A percentile compares a stretch with the other conserved stretches of the same genome.
These are phyloP conservation scores for Talaromyces sp. DNA, from an alignment of 2,329 filamentous ascomycete genomes.

Conservation along the genomic window DNA sequence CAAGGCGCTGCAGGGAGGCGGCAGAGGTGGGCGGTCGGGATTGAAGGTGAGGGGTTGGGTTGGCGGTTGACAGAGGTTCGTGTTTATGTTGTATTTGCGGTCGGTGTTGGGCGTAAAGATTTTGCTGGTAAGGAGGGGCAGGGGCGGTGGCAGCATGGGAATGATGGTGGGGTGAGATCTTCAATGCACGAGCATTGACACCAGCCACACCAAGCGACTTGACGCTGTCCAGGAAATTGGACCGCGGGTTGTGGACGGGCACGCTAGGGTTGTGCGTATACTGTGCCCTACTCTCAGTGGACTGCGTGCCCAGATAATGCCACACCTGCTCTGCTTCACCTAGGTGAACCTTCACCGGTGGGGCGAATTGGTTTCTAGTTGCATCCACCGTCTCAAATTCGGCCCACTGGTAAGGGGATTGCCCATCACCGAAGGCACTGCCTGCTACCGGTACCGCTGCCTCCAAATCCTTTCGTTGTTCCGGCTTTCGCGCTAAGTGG, in stretches of 20 bases:
- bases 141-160: conserved; percentile 29
- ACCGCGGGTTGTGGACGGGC: conserved; percentile 49
- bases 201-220: conserved; percentile 41
- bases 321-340: conserved; percentile 75
- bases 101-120: conserved; percentile 26
- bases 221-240: conserved; percentile 54
- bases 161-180: conserved; percentile 30
- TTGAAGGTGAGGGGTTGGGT: conserved; percentile 21
- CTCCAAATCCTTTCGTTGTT: conserved; percentile 56
- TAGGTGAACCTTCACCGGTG: conserved; percentile 71
- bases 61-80: conserved; percentile 16
- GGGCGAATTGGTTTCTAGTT: conserved; percentile 59
- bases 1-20: conserved; percentile 37
- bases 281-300: conserved; percentile 86
- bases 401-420: conserved; percentile 66
- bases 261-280: conserved; percentile 77
- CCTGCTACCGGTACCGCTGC: conserved; percentile 67
- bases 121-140: conserved; percentile 30
- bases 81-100: conserved; percentile 17
- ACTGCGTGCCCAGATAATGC: conserved; percentile 83
- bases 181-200: conserved; percentile 29
- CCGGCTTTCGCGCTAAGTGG: conserved; percentile 55
- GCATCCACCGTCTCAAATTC: conserved; percentile 71
- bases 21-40: conserved; percentile 37
- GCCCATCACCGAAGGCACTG: conserved; percentile 65